A percentile compares a stretch with the other conserved stretches of the same genome.
Evolutionary conservation across 768 basidiomycete genomes (phyloP).

Genomic region (Dentipellis sp.): DNA sequence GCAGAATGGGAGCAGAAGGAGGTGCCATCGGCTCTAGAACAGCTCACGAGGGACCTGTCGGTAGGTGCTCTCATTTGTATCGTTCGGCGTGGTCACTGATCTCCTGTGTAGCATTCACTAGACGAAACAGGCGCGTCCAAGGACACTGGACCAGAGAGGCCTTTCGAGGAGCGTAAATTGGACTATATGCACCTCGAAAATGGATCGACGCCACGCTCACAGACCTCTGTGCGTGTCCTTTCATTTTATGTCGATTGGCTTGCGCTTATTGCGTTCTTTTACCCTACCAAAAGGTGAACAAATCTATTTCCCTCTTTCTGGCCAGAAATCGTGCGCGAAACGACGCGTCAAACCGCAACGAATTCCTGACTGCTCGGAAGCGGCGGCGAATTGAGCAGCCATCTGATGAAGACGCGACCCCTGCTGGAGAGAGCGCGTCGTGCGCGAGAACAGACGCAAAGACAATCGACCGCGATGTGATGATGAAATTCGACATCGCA

Average conservation of each 20-base stretch:
- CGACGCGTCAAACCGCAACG: slow-evolving; percentile 66
- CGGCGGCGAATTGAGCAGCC: slow-evolving; percentile 24
- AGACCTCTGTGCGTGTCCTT: slow-evolving; percentile 41
- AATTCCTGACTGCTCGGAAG: slow-evolving; percentile 60
- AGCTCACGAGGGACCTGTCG: slow-evolving; percentile 13
- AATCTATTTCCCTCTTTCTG: slow-evolving; percentile 62
- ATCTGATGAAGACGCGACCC: slow-evolving; percentile 14
- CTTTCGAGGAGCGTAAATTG: slow-evolving; percentile 62
- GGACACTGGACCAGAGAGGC: slow-evolving; percentile 19
- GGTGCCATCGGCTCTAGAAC: slow-evolving; percentile 15
- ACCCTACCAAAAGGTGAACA: slow-evolving; percentile 37
- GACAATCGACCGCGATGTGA: slow-evolving; percentile 58
- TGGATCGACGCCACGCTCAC: slow-evolving; percentile 40
- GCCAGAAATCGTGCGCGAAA: slow-evolving; percentile 64
- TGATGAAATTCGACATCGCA: slow-evolving; percentile 85
- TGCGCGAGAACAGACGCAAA: slow-evolving; percentile 74
- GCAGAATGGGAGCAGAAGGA: slow-evolving; percentile 17
- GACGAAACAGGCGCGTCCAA: slow-evolving; percentile 9
- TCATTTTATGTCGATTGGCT: not conserved
- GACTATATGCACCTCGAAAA: slow-evolving; percentile 46
- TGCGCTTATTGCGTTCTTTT: not conserved
- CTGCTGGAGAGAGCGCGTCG: slow-evolving; percentile 29
- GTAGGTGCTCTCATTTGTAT: slow-evolving; percentile 10
- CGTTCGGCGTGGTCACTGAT: slow-evolving; percentile 3
- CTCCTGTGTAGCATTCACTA: slow-evolving; percentile 2